Conservation (phyloP, 176 grass and related monocot genomes). For the Ensete ventricosum region DNA sequence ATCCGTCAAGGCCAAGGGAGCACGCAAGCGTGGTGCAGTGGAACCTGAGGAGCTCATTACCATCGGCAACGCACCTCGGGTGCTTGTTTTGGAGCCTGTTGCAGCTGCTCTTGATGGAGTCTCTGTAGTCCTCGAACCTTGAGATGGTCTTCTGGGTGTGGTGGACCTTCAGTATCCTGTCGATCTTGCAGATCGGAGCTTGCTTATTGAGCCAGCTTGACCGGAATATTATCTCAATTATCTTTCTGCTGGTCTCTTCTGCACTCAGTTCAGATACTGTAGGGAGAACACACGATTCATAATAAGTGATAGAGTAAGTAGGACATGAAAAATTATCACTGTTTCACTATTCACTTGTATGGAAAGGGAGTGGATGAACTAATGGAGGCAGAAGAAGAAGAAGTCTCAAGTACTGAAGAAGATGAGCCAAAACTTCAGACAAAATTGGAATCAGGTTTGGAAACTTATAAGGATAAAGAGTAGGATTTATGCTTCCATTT, state of each 20-base stretch:
- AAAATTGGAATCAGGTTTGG: no score
- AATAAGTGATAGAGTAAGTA: no score
- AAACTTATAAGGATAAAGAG: no score
- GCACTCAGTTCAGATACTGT: conserved; percentile 71
- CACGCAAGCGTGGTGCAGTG: conserved; percentile 57
- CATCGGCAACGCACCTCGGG: conserved; percentile 74
- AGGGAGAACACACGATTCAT: neutral
- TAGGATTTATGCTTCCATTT: no score
- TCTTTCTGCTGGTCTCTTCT: conserved; percentile 75
- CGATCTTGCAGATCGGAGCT: conserved; percentile 49
- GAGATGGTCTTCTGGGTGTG: conserved; percentile 40
- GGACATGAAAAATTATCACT: no score
- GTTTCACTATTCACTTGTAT: no score
- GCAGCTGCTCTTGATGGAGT: conserved; percentile 50
- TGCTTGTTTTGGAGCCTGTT: conserved; percentile 37
- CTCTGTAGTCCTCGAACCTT: conserved; percentile 79
- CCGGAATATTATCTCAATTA: conserved; percentile 94
- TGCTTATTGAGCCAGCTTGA: conserved; percentile 74
- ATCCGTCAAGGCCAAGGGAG: conserved; percentile 30
- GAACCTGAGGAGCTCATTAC: conserved; percentile 85
- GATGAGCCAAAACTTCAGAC: no score
- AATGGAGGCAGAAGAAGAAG: no score
- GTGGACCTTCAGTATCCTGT: conserved; percentile 69
- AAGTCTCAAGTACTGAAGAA: no score
- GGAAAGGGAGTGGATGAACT: no score